Evolutionary conservation across 164 flowering plant genomes (phyloP).

Genomic region (Vitis riparia): DNA sequence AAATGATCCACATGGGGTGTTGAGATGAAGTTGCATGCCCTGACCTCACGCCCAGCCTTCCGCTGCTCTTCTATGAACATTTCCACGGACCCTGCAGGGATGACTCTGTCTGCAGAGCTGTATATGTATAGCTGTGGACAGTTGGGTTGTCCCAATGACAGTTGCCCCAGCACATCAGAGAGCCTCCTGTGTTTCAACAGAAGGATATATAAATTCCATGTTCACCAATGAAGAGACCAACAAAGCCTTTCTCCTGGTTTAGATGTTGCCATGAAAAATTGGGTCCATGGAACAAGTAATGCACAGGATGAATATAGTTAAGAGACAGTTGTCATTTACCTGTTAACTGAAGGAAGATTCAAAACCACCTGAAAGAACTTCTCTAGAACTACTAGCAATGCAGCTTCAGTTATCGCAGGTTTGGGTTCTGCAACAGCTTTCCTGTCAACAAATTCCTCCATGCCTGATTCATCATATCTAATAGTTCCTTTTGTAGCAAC

Average conservation of each 20-base stretch:
- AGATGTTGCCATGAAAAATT: too few species aligned
- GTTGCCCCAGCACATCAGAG: conserved; percentile 55
- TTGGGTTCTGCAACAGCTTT: conserved; percentile 35
- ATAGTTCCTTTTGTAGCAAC: conserved; percentile 63
- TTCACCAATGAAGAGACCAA: background rate
- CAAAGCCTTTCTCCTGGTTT: too few species aligned
- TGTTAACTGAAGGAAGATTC: conserved; percentile 79
- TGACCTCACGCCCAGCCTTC: conserved; percentile 74
- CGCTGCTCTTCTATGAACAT: conserved; percentile 80
- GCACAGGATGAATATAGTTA: too few species aligned
- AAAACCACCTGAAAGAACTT: conserved; percentile 82
- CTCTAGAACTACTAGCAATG: conserved; percentile 69
- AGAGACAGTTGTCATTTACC: conserved; percentile 34
- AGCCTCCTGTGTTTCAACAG: conserved; percentile 68
- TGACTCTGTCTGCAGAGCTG: conserved; percentile 36
- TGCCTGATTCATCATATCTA: conserved; percentile 21
- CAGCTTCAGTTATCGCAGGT: conserved; percentile 83
- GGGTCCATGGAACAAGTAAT: too few species aligned
- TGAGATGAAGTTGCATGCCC: conserved; percentile 81
- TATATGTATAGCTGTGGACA: conserved; percentile 49
- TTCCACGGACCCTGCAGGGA: conserved; percentile 80
- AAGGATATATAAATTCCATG: background rate
- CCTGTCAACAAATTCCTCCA: conserved; percentile 21
- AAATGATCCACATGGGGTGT: conserved; percentile 98
- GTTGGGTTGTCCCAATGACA: conserved; percentile 72